phyloP scores from a whole-genome alignment of 2,329 filamentous ascomycete species.

The Thermomyces lanuginosus region DNA sequence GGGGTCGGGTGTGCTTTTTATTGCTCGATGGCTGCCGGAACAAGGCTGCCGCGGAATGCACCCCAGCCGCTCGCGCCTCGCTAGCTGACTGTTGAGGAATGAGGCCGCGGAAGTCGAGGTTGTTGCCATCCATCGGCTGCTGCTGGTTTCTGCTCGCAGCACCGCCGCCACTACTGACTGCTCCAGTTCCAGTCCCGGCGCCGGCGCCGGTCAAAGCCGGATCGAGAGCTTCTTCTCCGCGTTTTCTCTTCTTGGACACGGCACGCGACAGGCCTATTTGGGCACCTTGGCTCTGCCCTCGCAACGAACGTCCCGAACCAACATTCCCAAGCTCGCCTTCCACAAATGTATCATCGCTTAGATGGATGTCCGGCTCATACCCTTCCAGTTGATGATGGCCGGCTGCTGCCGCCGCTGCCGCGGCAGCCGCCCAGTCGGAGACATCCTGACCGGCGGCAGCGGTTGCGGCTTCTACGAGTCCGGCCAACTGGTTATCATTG shows the following conservation, averaged over 20 bases:
- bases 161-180: not conserved
- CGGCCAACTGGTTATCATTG: constrained; percentile 29
- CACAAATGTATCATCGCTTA: constrained; percentile 24
- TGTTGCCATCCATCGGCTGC: constrained; percentile 15
- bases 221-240: constrained; percentile 23
- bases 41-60: constrained; percentile 38
- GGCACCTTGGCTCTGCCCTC: constrained; percentile 11
- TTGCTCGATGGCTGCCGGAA: constrained; percentile 35
- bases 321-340: constrained; percentile 19
- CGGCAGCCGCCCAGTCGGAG: constrained; percentile 26
- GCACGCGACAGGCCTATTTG: constrained; percentile 17
- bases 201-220: constrained; percentile 16
- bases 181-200: not conserved
- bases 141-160: too few species aligned
- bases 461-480: constrained; percentile 31
- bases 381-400: constrained; percentile 28
- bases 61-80: constrained; percentile 33
- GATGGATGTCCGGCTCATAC: constrained; percentile 23
- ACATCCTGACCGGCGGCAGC: constrained; percentile 27
- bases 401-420: constrained; percentile 31
- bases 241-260: constrained; percentile 26
- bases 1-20: constrained; percentile 42
- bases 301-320: constrained; percentile 6
- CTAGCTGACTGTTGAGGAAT: constrained; percentile 23
- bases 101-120: constrained; percentile 21